phyloP scores from a whole-genome alignment of 2,329 filamentous ascomycete genomes.

The Lecanoromycetidae sp. region DNA sequence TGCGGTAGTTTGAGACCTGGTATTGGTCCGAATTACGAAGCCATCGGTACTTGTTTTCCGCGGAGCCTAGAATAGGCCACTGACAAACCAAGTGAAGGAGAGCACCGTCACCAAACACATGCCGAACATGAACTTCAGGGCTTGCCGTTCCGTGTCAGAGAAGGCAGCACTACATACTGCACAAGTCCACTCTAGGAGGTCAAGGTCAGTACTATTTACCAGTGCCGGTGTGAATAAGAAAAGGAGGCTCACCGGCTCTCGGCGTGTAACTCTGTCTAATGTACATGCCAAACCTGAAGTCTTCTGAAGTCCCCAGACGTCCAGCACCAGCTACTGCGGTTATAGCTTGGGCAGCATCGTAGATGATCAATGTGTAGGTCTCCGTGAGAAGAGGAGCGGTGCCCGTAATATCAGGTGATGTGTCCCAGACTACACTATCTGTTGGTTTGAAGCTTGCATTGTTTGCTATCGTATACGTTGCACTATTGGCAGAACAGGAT shows the following conservation, averaged over 20 bases:
- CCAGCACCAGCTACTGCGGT: slow-evolving; percentile 43
- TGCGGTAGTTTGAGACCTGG: neutral
- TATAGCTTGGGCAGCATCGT: slow-evolving; percentile 44
- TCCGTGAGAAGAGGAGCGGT: slow-evolving; percentile 44
- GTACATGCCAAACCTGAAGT: slow-evolving; percentile 53
- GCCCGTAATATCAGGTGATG: slow-evolving; percentile 37
- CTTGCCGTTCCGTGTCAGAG: slow-evolving; percentile 42
- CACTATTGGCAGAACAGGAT: slow-evolving; percentile 45
- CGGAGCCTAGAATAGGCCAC: slow-evolving; percentile 23
- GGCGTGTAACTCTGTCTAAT: slow-evolving; percentile 39
- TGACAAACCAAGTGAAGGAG: slow-evolving; percentile 44
- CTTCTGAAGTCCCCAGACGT: slow-evolving; percentile 40
- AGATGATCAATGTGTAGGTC: slow-evolving; percentile 52
- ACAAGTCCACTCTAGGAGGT: slow-evolving; percentile 38
- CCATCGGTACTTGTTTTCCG: neutral
- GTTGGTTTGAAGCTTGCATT: slow-evolving; percentile 46
- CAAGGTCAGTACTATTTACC: slow-evolving; percentile 7
- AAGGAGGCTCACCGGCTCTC: slow-evolving; percentile 33
- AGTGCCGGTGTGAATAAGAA: neutral
- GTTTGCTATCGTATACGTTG: slow-evolving; percentile 48
- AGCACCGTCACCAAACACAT: slow-evolving; percentile 45
- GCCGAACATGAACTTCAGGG: slow-evolving; percentile 42
- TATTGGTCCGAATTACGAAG: neutral
- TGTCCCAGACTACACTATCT: slow-evolving; percentile 48
- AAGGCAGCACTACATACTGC: slow-evolving; percentile 46